Evolutionary conservation across 2,329 filamentous ascomycete genomes (phyloP), one percentile per base, ranked within the genome.

Genomic region (Sporothrix schenckii): DNA sequence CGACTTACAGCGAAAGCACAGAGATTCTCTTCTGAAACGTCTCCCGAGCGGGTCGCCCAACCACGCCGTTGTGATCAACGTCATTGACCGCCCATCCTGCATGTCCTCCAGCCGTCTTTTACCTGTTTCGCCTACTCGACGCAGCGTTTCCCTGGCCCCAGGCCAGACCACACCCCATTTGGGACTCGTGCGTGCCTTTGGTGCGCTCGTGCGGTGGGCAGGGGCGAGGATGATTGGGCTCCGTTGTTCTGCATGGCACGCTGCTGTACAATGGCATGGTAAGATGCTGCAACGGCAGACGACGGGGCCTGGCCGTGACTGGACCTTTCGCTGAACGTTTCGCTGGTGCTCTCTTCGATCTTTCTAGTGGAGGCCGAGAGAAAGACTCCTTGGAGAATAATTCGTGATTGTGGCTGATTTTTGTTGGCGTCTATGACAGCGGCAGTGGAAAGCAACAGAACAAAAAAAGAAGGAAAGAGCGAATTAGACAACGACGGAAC

Each of bases 41-140:
- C 47, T 49, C 24, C 61, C 24, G 5, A 30, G 9, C 52, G 70
- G 60, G 58, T 66, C 58, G 56, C 53, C 70, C 63, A 71, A 61
- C 70, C 70, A 69, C 67, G 67, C 54, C 66, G 66, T 58, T 34
- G 66, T 60, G 66, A 58, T 69, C 67, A 68, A 71, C 70, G 70
- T 71, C 70, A 70, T 71, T 52, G 47, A 49, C 54, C 65, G 39
- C 47, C 52, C 63, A 66, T 39, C 63, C 27, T 52, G 27, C 30
- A 56, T 56, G 21, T 39, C 21, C n/a, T 30, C 44, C 4, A 34
- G 4, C 53, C 7, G 49, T 66, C 41, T 27, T 24, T 56, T 61
- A n/a, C 41, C 50, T 49, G 44, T 21, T 21, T 60, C 66, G 49
- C 41, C 54, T 16, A 7, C 54, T 58, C 39, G 54, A 61, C 58